A percentile compares a stretch with the other conserved stretches of the same genome.
Conservation (phyloP, 495 filamentous ascomycete genomes). For the Neurospora pannonica region DNA sequence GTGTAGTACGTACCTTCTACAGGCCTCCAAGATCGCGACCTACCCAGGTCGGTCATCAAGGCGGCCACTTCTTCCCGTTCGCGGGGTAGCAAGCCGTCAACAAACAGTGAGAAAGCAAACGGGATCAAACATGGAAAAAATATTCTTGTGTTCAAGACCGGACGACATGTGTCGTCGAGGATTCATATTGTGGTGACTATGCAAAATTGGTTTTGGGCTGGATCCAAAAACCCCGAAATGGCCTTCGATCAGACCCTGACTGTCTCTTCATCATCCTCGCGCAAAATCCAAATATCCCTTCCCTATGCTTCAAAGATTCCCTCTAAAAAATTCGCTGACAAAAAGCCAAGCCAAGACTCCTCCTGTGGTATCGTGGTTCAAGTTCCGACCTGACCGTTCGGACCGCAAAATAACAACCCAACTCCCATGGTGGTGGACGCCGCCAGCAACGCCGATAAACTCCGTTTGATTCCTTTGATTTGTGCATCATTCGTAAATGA, state of each 20-base stretch:
- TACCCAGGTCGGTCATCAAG: not conserved
- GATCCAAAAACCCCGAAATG: not conserved
- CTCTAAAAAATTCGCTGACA: not conserved
- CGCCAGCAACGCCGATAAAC: constrained; percentile 16
- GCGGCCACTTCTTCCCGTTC: not conserved
- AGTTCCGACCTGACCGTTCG: not conserved
- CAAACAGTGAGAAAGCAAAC: not conserved
- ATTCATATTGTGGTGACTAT: not conserved
- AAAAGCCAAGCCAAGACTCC: not conserved
- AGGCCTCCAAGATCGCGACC: not conserved
- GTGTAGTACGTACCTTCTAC: not conserved
- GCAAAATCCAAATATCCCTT: not conserved
- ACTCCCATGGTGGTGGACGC: constrained; percentile 7
- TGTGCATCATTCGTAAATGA: constrained; percentile 2
- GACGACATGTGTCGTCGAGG: not conserved
- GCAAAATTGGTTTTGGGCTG: not conserved
- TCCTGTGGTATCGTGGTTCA: not conserved
- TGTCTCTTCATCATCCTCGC: not conserved
- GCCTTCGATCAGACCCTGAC: not conserved
- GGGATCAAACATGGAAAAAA: not conserved
- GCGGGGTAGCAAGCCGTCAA: not conserved
- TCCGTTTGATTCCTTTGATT: constrained; percentile 7
- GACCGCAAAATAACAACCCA: not conserved
- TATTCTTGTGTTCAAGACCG: not conserved
- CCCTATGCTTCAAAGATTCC: not conserved